phyloP scores from a whole-genome alignment of 345 rosid species.

The Bretschneidera sinensis region DNA sequence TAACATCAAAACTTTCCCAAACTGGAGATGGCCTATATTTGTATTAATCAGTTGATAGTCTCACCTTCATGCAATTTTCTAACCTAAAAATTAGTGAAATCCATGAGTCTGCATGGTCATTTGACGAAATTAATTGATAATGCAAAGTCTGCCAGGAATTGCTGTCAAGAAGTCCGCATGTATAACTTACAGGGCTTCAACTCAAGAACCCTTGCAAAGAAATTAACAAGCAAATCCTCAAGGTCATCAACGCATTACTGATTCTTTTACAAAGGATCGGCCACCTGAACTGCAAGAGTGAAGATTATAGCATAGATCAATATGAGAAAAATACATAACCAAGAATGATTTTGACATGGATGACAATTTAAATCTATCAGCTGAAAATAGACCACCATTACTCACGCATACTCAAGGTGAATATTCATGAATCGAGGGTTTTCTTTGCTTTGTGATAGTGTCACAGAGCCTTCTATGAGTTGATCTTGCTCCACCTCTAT shows the following conservation, averaged over 20 bases:
- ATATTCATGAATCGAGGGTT: conserved; percentile 93
- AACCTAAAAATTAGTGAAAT: conserved; percentile 11
- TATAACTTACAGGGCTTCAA: conserved; percentile 10
- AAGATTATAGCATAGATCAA: background rate
- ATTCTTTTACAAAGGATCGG: conserved; percentile 80
- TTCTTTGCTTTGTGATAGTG: conserved; percentile 86
- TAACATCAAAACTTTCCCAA: background rate
- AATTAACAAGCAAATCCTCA: conserved; percentile 3
- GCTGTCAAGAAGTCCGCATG: conserved; percentile 5
- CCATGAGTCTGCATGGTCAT: conserved; percentile 1
- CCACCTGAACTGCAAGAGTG: conserved; percentile 70
- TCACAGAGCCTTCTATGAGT: conserved; percentile 71
- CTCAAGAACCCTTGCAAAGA: background rate
- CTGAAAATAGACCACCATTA: conserved; percentile 11
- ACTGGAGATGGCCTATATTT: background rate
- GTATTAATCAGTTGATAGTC: background rate
- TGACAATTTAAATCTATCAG: background rate
- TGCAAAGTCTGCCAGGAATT: background rate
- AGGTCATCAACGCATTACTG: conserved; percentile 57
- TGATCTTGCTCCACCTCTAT: conserved; percentile 90
- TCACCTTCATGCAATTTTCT: conserved; percentile 1
- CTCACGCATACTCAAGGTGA: conserved; percentile 84
- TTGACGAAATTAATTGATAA: conserved; percentile 1
- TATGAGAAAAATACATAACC: conserved; percentile 4
- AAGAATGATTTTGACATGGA: conserved; percentile 9